Conservation (phyloP, 2,329 filamentous ascomycete genomes). For the Apiospora saccharicola region DNA sequence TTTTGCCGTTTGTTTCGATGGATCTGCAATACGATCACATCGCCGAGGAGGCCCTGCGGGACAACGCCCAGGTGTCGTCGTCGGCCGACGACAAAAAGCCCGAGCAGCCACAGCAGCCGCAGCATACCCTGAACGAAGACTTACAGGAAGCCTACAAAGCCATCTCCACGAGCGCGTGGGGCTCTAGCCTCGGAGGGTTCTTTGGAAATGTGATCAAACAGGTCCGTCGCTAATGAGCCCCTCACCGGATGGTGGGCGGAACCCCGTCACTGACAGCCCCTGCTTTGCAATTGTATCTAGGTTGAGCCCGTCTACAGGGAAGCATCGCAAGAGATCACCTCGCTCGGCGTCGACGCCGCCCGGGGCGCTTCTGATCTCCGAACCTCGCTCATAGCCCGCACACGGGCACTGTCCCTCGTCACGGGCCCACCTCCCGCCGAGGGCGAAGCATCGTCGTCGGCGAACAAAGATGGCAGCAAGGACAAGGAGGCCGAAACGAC, state of each 20-base stretch:
- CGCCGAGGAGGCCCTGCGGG: conserved; percentile 78
- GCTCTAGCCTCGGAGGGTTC: conserved; percentile 84
- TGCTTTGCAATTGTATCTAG: conserved; percentile 49
- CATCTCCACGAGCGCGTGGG: conserved; percentile 91
- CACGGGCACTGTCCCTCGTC: conserved; percentile 74
- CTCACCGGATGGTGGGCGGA: not conserved
- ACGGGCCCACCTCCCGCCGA: conserved; percentile 42
- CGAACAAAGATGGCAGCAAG: conserved; percentile 45
- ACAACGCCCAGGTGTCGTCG: conserved; percentile 57
- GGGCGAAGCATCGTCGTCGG: conserved; percentile 39
- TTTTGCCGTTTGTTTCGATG: conserved; percentile 60
- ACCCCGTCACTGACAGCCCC: conserved; percentile 27
- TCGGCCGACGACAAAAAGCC: conserved; percentile 47
- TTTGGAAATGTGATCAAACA: conserved; percentile 94
- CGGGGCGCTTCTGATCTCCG: conserved; percentile 79
- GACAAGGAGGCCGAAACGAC: conserved; percentile 50
- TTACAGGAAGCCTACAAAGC: conserved; percentile 96
- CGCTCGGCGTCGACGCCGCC: conserved; percentile 80
- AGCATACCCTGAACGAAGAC: conserved; percentile 78
- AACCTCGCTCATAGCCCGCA: conserved; percentile 73
- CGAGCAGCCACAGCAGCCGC: conserved; percentile 40
- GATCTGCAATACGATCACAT: conserved; percentile 98
- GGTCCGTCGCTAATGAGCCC: conserved; percentile 53
- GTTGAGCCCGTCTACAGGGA: conserved; percentile 85
- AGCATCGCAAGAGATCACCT: conserved; percentile 82